Base-by-base conservation (phyloP, 352 stramenopile species). In the Globisporangium yorkense region DNA sequence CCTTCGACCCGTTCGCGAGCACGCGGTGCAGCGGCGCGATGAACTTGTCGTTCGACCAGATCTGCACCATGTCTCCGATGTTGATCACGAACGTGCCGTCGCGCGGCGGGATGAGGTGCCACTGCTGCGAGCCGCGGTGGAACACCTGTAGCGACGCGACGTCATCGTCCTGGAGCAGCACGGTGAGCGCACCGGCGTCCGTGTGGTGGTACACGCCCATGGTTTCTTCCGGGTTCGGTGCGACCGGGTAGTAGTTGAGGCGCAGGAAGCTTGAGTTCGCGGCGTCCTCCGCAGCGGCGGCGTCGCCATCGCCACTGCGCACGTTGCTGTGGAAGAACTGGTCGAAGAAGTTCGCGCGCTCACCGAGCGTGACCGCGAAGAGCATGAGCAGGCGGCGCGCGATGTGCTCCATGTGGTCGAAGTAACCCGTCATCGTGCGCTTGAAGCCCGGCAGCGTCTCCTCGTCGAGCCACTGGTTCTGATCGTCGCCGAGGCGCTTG, bases 201-300 rank as follows among this genome's bases (percentile, higher is more conserved):
- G 75, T 86, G 68, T 86, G 75, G 51, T 75, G 64, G 54, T 74
- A 66, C 16, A 77, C 68, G 27, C 66, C 69, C 68, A 80, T 75
- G 13, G 63, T 66, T 3, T 49, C 53, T 16, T 57, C 64, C 5
- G 68, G 65, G 8, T 75, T 61, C 3, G 66, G 65, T 5, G 66
- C 53, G 0, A 69, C 47, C 5, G 89, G 91, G 68, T 97, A 98
- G 66, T 96, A 86, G 63, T 98, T 98, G 41, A 97, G 67, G 37
- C 94, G 75, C 60, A 98, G 62, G 63, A 96, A 97, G 50, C 78
- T 96, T 18, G 88, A 96, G 67, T 97, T 54, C 71, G 63, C 56
- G 95, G 61, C 62, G 89, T 94, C 27, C 71, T 89, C 9, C 80
- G 89, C 64, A 93, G 87, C 41, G 43, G 61, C 33, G 33, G 31